Evolutionary conservation across 257 asterid genomes (phyloP), one percentile per base, ranked within the genome.

Genomic region (Solanum chaucha): DNA sequence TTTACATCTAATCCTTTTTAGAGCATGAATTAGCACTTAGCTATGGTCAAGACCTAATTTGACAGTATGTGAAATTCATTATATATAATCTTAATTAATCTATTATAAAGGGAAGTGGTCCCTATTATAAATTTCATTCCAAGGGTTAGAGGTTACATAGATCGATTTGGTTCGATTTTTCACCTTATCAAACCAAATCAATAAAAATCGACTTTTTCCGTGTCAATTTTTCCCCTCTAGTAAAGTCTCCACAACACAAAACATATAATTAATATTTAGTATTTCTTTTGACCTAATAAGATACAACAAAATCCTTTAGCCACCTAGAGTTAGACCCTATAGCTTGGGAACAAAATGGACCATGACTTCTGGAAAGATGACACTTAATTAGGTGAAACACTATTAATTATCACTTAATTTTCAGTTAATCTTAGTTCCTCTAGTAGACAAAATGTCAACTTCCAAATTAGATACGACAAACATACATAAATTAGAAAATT

Each of bases 131-230:
- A 13, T 68, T 13, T 68, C 9, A 26, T 67, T 26, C 4, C 19
- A 6, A 11, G n/a, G 22, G 1, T 64, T 61, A 9, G 3, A 61
- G 6, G 6, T 10, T 64, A 24, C 8, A 64, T 17, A 55, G 1
- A 5, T 64, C 12, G 8, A 24, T 64, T 67, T 12, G 74, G 10
- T 67, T 61, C 30, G 4, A 4, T 28, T 67, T 26, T 67, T 26
- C 74, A 12, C 10, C 8, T 17, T 12, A 12, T 61, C 5, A 67
- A 67, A 67, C 2, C 20, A 26, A 67, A 67, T 67, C 20, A 67
- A 67, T 58, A 58, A 58, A 19, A 7, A 4, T 9, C 0, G 0
- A 5, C 0, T 67, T 12, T 28, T 14, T n/a, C 1, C 0, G 11
- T 6, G 10, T 28, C 38, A 10, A 28, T 7, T 67, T 67, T 67